phyloP scores from a whole-genome alignment of 768 basidiomycete genomes.

The Boletus tylopilopsis region DNA sequence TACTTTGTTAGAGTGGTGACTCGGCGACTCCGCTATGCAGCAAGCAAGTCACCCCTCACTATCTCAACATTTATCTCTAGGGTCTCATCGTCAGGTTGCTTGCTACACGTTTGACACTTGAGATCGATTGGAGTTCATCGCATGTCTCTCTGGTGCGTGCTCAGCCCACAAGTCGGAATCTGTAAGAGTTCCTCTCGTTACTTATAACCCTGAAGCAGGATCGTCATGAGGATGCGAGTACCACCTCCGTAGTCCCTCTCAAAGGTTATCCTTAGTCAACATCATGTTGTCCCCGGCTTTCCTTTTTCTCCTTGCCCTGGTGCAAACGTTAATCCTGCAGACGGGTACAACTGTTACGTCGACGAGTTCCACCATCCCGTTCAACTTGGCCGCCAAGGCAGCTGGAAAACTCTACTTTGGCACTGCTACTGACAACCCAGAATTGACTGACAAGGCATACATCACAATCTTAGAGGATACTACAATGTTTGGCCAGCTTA shows the following conservation, averaged over 20 bases:
- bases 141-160: too few species aligned
- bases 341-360: not conserved
- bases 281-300: slow-evolving; percentile 3
- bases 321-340: not conserved
- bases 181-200: not conserved
- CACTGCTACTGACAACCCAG: slow-evolving; percentile 45
- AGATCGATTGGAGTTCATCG: too few species aligned
- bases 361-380: slow-evolving; percentile 2
- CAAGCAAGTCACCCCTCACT: too few species aligned
- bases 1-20: too few species aligned
- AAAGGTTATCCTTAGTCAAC: not conserved
- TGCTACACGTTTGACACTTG: too few species aligned
- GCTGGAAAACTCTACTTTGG: slow-evolving; percentile 47
- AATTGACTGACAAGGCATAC: slow-evolving; percentile 34
- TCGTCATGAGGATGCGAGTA: not conserved
- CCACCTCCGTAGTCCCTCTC: not conserved
- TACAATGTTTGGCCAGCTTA: slow-evolving; percentile 18
- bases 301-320: slow-evolving; percentile 4
- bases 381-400: slow-evolving; percentile 37
- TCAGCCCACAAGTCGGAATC: not conserved
- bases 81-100: too few species aligned
- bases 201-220: not conserved
- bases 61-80: too few species aligned
- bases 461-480: slow-evolving; percentile 6
- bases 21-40: too few species aligned